Evolutionary conservation across 257 asterid genomes (phyloP), one percentile per base, ranked within the genome.

Genomic region (Solanum tarijense): DNA sequence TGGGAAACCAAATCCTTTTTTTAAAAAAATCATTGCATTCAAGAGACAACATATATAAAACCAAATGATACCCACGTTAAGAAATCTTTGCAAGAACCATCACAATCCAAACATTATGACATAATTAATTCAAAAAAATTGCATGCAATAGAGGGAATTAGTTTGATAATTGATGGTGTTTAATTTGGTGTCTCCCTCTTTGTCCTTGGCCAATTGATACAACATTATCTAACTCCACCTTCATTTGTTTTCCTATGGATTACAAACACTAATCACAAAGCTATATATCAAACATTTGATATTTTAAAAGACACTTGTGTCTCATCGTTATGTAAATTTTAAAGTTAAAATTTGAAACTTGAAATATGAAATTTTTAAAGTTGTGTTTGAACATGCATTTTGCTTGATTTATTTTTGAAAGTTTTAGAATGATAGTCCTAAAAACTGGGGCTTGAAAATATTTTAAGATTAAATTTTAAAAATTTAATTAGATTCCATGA

Each of bases 361-460:
- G 20, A 11, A 11, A 43, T 35, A 6, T 35, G 2, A 35, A 35
- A 0, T 35, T 35, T 35, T 35, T 35, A 8, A 35, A 35, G 8
- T 35, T 6, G 2, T 3, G 1, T 43, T 18, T 52, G 23, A 18
- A 52, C 23, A 18, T 2, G 7, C 9, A 52, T 52, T 48, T 48
- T 48, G 14, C 58, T 48, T 14, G 58, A 48, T 48, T 48, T 48
- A 1, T 14, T 48, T 48, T 48, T 14, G 9, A 52, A 52, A 55
- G 0, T 18, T 18, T 55, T 55, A 55, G 0, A 52, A 18, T 52
- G n/a, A 0, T 0, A 52, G 0, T 55, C 10, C 4, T 0, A 18
- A 55, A 16, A 14, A 2, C 8, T 2, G 4, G 9, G 23, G 9
- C 3, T 55, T 55, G 65, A 55, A 55, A 55, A 7, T 55, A 55